Evolutionary conservation across 2,329 filamentous ascomycete species (phyloP).

Genomic region (Monosporascus sp.): DNA sequence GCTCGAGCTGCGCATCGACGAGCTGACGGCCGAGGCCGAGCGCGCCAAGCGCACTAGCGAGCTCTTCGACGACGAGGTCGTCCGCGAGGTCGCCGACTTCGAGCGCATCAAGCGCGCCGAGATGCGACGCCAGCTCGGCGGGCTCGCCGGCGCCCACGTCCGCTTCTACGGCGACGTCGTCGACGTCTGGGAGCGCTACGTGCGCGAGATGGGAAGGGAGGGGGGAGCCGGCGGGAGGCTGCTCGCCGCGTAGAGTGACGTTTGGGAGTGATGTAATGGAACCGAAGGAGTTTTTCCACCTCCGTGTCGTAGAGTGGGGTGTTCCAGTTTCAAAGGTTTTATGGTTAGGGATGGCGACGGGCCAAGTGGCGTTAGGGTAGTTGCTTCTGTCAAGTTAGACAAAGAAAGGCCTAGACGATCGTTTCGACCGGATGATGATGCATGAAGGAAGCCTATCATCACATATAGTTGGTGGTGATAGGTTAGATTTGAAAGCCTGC

Average conservation of each 20-base stretch:
- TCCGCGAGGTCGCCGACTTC: constrained; percentile 88
- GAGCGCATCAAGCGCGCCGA: constrained; percentile 94
- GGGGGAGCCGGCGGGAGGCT: constrained; percentile 8
- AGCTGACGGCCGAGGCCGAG: constrained; percentile 85
- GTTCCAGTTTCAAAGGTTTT: no score
- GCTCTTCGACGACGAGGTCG: constrained; percentile 93
- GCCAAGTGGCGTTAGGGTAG: no score
- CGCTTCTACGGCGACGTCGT: constrained; percentile 78
- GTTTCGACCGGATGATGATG: no score
- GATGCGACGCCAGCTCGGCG: constrained; percentile 81
- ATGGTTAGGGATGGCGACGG: no score
- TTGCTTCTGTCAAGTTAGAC: no score
- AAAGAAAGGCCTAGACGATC: no score
- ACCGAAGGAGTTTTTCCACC: no score
- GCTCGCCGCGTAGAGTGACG: background rate
- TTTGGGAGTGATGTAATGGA: background rate
- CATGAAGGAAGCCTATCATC: no score
- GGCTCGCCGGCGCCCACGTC: constrained; percentile 78
- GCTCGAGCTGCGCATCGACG: constrained; percentile 87
- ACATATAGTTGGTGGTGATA: no score
- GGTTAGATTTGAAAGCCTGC: no score
- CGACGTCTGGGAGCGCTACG: constrained; percentile 82
- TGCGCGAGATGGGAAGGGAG: constrained; percentile 72
- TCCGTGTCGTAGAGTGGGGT: no score
- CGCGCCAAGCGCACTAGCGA: constrained; percentile 80